These are phyloP conservation scores for Trichosporon inkin DNA, from an alignment of 1,284 basidiomycete genomes.

Conservation along the genomic window DNA sequence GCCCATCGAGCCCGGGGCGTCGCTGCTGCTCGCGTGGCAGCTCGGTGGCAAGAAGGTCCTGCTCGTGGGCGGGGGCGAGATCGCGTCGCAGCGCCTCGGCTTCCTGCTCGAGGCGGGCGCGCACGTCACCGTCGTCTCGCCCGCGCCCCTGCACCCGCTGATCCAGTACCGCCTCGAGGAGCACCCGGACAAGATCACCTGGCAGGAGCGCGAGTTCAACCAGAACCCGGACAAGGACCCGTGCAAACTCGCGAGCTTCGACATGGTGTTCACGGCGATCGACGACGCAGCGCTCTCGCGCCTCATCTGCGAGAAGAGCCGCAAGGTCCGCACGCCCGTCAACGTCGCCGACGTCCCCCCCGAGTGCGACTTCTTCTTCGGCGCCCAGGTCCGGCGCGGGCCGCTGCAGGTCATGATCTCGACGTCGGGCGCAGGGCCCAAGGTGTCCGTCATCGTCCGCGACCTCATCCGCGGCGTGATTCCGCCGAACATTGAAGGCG, in stretches of 20 bases:
- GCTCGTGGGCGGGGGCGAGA: slow-evolving; percentile 56
- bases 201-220: slow-evolving; percentile 64
- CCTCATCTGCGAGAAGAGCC: slow-evolving; percentile 66
- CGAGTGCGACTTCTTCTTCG: slow-evolving; percentile 97
- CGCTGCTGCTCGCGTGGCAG: slow-evolving; percentile 55
- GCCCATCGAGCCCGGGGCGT: slow-evolving; percentile 43
- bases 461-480: slow-evolving; percentile 67
- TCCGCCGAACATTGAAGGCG: slow-evolving; percentile 68
- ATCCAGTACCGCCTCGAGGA: slow-evolving; percentile 49
- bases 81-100: slow-evolving; percentile 55
- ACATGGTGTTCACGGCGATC: slow-evolving; percentile 92
- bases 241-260: slow-evolving; percentile 55
- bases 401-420: slow-evolving; percentile 94
- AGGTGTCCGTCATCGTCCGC: slow-evolving; percentile 79
- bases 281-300: slow-evolving; percentile 73
- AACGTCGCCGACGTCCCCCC: slow-evolving; percentile 96
- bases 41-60: slow-evolving; percentile 54
- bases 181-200: slow-evolving; percentile 59
- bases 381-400: slow-evolving; percentile 83
- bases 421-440: slow-evolving; percentile 86
- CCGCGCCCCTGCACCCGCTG: slow-evolving; percentile 53
- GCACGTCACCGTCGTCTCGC: slow-evolving; percentile 51
- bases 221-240: slow-evolving; percentile 21
- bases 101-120: slow-evolving; percentile 51
- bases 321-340: slow-evolving; percentile 70